Base-by-base conservation (phyloP, 2,329 filamentous ascomycete genomes). In the Knoxdaviesia capensis region DNA sequence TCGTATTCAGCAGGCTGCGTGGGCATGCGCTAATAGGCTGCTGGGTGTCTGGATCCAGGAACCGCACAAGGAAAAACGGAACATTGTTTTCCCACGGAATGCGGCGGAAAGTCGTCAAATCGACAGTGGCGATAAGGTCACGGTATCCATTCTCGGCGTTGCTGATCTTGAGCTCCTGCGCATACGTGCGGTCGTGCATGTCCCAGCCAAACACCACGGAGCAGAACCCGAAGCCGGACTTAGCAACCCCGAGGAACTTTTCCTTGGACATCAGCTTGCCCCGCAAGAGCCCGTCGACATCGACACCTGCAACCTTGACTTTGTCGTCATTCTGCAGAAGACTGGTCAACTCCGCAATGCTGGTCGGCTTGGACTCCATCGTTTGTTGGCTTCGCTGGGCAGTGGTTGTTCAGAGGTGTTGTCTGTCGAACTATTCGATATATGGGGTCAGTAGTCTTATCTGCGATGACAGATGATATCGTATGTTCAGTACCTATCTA, bases 161-260 rank as follows among this genome's bases (percentile, higher is more conserved):
- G 61, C 83, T 90, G 57, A 94, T 80, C 53, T 73, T 72, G 48
- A 94, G 71, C 61, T 94, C 86, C 51, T 71, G 75, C 56, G 83
- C 78, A 59, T 94, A 94, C 7, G 84, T 92, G 63, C 76, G 69
- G 54, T 94, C 87, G 59, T 94, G 86, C 84, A 94, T 93, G 60
- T 94, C 86, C 87, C 87, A 94, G 56, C 87, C 86, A 53, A 93
- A 94, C 49, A 94, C 76, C 50, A 94, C 85, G 20, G 82, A 90
- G 65, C 87, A 94, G 66, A 94, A 94, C 42, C 86, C 87, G 52
- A 94, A 94, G 41, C 86, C 87, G 38, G 75, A 70, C 36, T 72
- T 60, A n/a, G 78, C 79, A 42, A 94, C 72, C 31, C 81, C 84
- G 34, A 94, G 65, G 59, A 94, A 94, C 63, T 94, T 94, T 56